Evolutionary conservation across 2,329 filamentous ascomycete species (phyloP), one percentile per base, ranked within the genome.

Genomic region (Beauveria australis): DNA sequence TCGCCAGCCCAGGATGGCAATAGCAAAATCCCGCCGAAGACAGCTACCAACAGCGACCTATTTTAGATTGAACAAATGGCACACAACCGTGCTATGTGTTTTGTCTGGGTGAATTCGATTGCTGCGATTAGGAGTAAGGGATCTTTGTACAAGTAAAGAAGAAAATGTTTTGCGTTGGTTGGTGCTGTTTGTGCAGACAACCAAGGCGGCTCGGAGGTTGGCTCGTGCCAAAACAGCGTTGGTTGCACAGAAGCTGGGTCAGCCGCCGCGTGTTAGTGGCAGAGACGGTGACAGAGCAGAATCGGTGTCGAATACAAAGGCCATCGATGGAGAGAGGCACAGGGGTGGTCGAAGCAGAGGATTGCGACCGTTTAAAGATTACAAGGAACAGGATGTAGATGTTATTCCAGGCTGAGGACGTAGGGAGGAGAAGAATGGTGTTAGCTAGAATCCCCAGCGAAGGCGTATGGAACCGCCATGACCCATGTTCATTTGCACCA

Each of bases 1-100:
- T 67, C 67, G 67, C 51, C 24, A n/a, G 26, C 26, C 26, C 24
- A 33, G 6, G 70, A 68, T 68, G 71, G 70, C 68, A 58, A 63
- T 61, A 26, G 52, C 26, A 26, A 54, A 66, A 53, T 41, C 19
- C 33, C 47, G 18, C 40, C 56, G 40, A 53, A 16, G n/a, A 12
- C 57, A 44, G 49, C 48, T 59, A 30, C 56, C 49, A 59, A 53
- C 37, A 12, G 12, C 41, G 28, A 37, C 28, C 40, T 41, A 22
- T 16, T 37, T 37, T 46, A 46, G 41, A 53, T 18, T 22, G 18
- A n/a, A 19, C 57, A 47, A 26, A 30, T 8, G 22, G 37, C 37
- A 22, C 16, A 10, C 18, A 33, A 43, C 8, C 44, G 24, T 14
- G 48, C 6, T 3, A 48, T 24, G n/a, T 33, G 7, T 8, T 19